A percentile compares a stretch with the other conserved stretches of the same genome.
These are phyloP conservation scores for Chrysopogon serrulatus DNA, from an alignment of 176 grass and related monocot species.

Conservation along the genomic window DNA sequence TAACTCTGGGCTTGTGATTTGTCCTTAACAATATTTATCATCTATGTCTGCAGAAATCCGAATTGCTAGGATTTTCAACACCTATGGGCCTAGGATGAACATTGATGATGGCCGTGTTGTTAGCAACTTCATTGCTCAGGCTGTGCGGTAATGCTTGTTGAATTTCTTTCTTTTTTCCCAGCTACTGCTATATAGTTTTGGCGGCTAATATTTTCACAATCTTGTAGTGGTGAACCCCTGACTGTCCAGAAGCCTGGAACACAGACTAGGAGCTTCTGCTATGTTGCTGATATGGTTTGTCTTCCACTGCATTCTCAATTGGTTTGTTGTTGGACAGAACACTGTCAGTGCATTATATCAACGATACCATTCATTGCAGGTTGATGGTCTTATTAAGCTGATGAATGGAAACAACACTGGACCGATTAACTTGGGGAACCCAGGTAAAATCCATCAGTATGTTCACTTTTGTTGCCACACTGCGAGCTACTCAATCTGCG, in stretches of 20 bases:
- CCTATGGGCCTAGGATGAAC: constrained; percentile 99
- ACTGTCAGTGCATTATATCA: not conserved
- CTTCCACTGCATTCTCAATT: not conserved
- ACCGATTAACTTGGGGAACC: constrained; percentile 94
- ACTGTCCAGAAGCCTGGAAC: constrained; percentile 99
- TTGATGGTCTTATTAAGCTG: constrained; percentile 97
- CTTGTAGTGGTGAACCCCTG: constrained; percentile 71
- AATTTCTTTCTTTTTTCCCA: constrained; percentile 3
- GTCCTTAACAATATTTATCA: not conserved
- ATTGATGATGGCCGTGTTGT: constrained; percentile 99
- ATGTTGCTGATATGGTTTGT: constrained; percentile 91
- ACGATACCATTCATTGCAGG: constrained; percentile 43
- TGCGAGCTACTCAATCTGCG: not conserved
- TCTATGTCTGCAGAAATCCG: constrained; percentile 69
- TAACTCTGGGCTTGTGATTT: not conserved
- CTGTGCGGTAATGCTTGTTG: constrained; percentile 69
- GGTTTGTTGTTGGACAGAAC: not conserved
- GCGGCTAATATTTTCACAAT: constrained; percentile 32
- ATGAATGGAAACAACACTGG: constrained; percentile 97
- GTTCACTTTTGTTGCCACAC: not conserved
- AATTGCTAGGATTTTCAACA: constrained; percentile 99
- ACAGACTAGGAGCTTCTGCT: constrained; percentile 99
- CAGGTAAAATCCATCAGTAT: constrained; percentile 48
- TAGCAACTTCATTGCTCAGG: constrained; percentile 99
- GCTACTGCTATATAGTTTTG: constrained; percentile 9